These are phyloP conservation scores for Thalia dealbata DNA, from an alignment of 176 grass and related monocot species.

Conservation along the genomic window DNA sequence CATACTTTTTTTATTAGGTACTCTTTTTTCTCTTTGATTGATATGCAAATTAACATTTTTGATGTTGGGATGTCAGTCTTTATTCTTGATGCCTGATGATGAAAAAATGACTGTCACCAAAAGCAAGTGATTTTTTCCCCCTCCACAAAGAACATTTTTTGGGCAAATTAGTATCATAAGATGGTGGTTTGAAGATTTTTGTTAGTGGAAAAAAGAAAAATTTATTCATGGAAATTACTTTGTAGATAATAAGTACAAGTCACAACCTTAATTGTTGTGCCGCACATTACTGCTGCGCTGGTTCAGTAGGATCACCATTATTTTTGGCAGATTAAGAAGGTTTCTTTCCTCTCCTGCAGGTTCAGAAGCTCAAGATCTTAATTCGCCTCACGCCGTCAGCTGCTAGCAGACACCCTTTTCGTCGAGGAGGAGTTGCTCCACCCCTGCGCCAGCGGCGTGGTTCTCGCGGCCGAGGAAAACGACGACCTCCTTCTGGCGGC, in stretches of 20 bases:
- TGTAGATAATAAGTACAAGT: background rate
- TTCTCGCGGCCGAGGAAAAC: constrained; percentile 36
- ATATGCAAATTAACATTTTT: too few relatives aligned
- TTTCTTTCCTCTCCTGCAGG: too few relatives aligned
- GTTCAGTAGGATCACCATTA: background rate
- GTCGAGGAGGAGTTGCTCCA: background rate
- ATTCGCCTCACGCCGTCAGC: background rate
- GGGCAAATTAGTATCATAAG: too few relatives aligned
- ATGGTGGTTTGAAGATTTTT: too few relatives aligned
- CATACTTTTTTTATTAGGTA: too few relatives aligned
- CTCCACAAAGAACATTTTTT: too few relatives aligned
- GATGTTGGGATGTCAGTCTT: too few relatives aligned
- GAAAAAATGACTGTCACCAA: too few relatives aligned
- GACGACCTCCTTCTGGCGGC: constrained; percentile 86
- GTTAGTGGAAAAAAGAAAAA: background rate
- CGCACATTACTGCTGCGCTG: background rate
- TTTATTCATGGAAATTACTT: background rate
- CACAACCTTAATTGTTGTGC: background rate
- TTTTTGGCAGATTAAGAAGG: background rate
- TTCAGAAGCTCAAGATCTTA: background rate
- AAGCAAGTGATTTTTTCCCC: too few relatives aligned
- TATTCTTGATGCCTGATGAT: too few relatives aligned
- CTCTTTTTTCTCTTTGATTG: too few relatives aligned
- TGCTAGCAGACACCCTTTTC: background rate
- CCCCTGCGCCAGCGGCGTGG: background rate